phyloP scores from a whole-genome alignment of 768 basidiomycete genomes.

The Lanmaoa rubissima region DNA sequence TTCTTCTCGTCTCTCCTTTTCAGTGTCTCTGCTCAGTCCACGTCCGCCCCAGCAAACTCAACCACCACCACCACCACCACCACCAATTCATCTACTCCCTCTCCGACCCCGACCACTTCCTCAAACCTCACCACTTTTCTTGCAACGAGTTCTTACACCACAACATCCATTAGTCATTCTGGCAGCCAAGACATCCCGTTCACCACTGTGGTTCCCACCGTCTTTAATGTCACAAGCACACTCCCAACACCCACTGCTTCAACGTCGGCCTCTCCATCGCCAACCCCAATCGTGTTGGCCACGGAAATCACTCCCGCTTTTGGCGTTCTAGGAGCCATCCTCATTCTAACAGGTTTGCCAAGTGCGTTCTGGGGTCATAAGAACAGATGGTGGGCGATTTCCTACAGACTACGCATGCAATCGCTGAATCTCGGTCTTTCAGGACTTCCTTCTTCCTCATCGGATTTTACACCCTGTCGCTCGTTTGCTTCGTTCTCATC shows the following conservation, averaged over 20 bases:
- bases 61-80: slow-evolving; percentile 15
- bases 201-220: slow-evolving; percentile 55
- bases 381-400: slow-evolving; percentile 75
- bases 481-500: slow-evolving; percentile 86
- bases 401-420: neutral
- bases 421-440: slow-evolving; percentile 18
- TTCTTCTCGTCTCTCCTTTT: slow-evolving; percentile 30
- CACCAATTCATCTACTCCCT: neutral
- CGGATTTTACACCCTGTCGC: slow-evolving; percentile 84
- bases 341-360: slow-evolving; percentile 87
- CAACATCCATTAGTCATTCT: slow-evolving; percentile 47
- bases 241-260: slow-evolving; percentile 49
- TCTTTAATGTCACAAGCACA: slow-evolving; percentile 61
- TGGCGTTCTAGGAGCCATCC: slow-evolving; percentile 81
- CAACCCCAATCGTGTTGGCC: slow-evolving; percentile 40
- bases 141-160: slow-evolving; percentile 50
- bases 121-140: slow-evolving; percentile 51
- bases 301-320: slow-evolving; percentile 86
- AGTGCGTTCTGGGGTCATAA: slow-evolving; percentile 93
- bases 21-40: slow-evolving; percentile 39
- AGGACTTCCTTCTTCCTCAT: slow-evolving; percentile 95
- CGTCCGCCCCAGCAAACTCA: slow-evolving; percentile 21
- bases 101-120: slow-evolving; percentile 3
- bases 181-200: slow-evolving; percentile 49
- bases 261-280: slow-evolving; percentile 38